Evolutionary conservation across 768 basidiomycete species (phyloP), one percentile per base, ranked within the genome.

Genomic region (Pleurotus tuoliensis): DNA sequence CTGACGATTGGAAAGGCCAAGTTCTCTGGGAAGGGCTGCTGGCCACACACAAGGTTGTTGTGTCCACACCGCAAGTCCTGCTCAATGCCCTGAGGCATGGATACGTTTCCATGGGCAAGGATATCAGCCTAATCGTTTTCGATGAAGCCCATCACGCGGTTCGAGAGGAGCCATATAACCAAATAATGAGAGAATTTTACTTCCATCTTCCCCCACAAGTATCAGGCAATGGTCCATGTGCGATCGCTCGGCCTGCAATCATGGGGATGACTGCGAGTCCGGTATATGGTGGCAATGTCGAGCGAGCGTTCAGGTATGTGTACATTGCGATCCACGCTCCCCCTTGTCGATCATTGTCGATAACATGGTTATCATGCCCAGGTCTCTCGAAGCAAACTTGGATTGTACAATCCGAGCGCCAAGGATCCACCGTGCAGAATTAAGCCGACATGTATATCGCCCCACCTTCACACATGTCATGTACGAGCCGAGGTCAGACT

Each of bases 231-330:
- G n/a, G 43, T 41, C 51, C 46, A 22, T 55, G 13, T 18, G 41
- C 53, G 13, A 24, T 38, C 16, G 67, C 72, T 22, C 77, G 86
- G 8, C 88, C 89, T 0, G 77, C 78, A 64, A 74, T 94, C 4
- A 69, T 94, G 43, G 92, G 91, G 3, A 71, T 94, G 41, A 94
- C 92, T 1, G 92, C 92, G 3, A 92, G 90, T 61, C 92, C 91
- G 2, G 86, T 92, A 30, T 91, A 83, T 63, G 88, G 88, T 16
- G 86, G 87, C 8, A 77, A 90, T 67, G 82, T 82, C 2, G 77
- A 73, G 39, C 72, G 65, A 56, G 81, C 87, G 0, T 88, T 91
- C 62, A 68, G 73, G 85, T 87, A 64, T 55, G 82, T 71, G 44
- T 16, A 44, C 30, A 34, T 34, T 34, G 9, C 30, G 30, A 11